phyloP scores from a whole-genome alignment of 2,329 filamentous ascomycete species.

The Hypomyces perniciosus region DNA sequence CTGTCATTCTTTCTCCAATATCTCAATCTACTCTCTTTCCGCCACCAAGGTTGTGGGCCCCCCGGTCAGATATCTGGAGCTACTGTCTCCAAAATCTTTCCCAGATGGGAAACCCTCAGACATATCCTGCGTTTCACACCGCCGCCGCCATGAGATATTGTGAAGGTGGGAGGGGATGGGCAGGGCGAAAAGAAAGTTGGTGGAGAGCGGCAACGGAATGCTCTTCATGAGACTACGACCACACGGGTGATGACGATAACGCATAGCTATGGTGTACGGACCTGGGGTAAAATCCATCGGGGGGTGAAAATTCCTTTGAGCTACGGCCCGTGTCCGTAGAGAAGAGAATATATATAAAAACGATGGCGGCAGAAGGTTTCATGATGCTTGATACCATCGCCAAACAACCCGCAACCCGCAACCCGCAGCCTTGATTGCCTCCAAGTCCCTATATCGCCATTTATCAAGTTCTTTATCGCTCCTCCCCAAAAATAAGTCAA shows the following conservation, averaged over 20 bases:
- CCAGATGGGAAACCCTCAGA: slow-evolving; percentile 19
- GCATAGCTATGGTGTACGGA: slow-evolving; percentile 8
- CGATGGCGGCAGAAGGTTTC: neutral
- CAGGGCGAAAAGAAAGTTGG: neutral
- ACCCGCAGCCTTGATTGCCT: too few species aligned
- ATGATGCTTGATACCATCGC: neutral
- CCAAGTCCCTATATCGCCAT: too few species aligned
- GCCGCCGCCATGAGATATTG: slow-evolving; percentile 7
- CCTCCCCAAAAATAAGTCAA: neutral
- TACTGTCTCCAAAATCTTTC: slow-evolving; percentile 10
- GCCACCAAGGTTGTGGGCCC: slow-evolving; percentile 1
- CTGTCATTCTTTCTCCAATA: neutral
- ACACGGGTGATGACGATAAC: slow-evolving; percentile 8
- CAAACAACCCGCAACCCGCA: neutral
- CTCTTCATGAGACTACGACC: slow-evolving; percentile 5
- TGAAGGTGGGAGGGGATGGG: slow-evolving; percentile 3
- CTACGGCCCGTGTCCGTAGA: slow-evolving; percentile 4
- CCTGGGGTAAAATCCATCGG: slow-evolving; percentile 2
- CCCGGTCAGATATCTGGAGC: slow-evolving; percentile 9
- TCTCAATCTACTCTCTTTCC: slow-evolving; percentile 6
- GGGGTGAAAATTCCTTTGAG: slow-evolving; percentile 2
- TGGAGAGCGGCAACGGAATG: slow-evolving; percentile 10
- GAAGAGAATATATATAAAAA: slow-evolving; percentile 4
- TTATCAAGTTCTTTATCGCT: neutral
- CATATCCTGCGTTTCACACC: slow-evolving; percentile 21